Percentiles rank a stretch among this genome's conserved stretches.
phyloP scores from a whole-genome alignment of 257 asterid genomes.

The Solanum boliviense region DNA sequence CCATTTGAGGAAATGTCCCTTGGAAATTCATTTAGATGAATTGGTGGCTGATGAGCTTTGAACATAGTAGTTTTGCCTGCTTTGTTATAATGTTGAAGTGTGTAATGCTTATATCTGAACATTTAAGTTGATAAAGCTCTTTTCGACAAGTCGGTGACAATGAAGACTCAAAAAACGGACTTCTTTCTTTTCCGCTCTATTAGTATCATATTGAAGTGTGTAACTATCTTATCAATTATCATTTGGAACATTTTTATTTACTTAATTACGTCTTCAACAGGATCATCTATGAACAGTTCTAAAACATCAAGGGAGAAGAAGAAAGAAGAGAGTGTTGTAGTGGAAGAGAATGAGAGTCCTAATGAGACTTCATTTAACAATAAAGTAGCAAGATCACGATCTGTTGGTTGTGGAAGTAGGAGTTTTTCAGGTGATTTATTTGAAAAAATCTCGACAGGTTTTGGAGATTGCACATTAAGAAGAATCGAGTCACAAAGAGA shows the following conservation, averaged over 20 bases:
- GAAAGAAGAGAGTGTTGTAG: constrained; percentile 38
- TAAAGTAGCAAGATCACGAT: constrained; percentile 89
- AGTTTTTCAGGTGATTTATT: constrained; percentile 95
- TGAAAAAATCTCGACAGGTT: constrained; percentile 90
- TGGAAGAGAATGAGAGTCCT: constrained; percentile 61
- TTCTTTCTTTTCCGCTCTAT: neutral
- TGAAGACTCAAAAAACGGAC: neutral
- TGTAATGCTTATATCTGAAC: neutral
- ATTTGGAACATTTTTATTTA: neutral
- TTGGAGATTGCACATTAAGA: constrained; percentile 90
- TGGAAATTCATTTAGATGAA: neutral
- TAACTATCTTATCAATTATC: neutral
- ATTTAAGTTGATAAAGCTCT: neutral
- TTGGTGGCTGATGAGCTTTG: neutral
- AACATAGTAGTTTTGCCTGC: neutral
- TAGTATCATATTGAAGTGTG: neutral
- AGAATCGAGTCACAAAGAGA: constrained; percentile 94
- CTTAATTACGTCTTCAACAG: neutral
- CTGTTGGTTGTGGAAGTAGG: constrained; percentile 98
- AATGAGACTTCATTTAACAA: constrained; percentile 43
- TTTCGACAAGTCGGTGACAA: neutral
- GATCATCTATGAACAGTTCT: constrained; percentile 9
- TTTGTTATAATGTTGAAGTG: neutral
- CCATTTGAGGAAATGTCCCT: neutral
- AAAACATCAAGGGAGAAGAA: constrained; percentile 36